A percentile compares a stretch with the other conserved stretches of the same genome.
These are phyloP conservation scores for Yamadazyma akitaensis DNA, from an alignment of 805 yeast species.

Conservation along the genomic window DNA sequence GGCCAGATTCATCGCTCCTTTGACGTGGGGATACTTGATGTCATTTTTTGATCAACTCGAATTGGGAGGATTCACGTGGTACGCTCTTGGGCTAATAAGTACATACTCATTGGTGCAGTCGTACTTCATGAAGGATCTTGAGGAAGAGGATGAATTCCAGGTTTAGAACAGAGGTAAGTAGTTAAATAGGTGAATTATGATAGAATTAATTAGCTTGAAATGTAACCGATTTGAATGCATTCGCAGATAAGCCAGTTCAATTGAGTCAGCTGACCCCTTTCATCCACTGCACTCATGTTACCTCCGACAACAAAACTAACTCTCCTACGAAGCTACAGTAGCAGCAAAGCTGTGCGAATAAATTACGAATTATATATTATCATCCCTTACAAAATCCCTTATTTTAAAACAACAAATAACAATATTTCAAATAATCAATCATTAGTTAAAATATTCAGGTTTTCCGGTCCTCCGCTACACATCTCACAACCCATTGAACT, in stretches of 20 bases:
- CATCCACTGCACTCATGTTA: no score
- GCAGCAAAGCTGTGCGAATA: no score
- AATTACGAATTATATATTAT: conserved; percentile 5
- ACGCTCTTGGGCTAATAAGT: conserved; percentile 23
- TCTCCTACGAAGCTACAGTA: neutral
- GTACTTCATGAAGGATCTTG: conserved; percentile 23
- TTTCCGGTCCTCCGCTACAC: neutral
- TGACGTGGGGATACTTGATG: conserved; percentile 49
- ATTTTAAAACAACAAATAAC: conserved; percentile 1
- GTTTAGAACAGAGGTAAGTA: neutral
- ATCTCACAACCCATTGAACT: neutral
- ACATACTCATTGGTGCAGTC: conserved; percentile 18
- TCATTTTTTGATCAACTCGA: conserved; percentile 24
- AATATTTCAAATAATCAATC: conserved; percentile 4
- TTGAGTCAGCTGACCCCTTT: no score
- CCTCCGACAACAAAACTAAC: neutral
- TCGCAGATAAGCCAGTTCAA: no score
- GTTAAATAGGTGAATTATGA: neutral
- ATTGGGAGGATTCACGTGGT: conserved; percentile 32
- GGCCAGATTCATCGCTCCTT: conserved; percentile 57
- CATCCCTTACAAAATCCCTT: conserved; percentile 7
- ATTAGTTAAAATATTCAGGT: neutral
- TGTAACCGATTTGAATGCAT: no score
- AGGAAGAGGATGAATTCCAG: conserved; percentile 19
- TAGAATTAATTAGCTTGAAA: neutral